phyloP scores from a whole-genome alignment of 2,329 filamentous ascomycete species.

The Tolypocladium guangdongense region DNA sequence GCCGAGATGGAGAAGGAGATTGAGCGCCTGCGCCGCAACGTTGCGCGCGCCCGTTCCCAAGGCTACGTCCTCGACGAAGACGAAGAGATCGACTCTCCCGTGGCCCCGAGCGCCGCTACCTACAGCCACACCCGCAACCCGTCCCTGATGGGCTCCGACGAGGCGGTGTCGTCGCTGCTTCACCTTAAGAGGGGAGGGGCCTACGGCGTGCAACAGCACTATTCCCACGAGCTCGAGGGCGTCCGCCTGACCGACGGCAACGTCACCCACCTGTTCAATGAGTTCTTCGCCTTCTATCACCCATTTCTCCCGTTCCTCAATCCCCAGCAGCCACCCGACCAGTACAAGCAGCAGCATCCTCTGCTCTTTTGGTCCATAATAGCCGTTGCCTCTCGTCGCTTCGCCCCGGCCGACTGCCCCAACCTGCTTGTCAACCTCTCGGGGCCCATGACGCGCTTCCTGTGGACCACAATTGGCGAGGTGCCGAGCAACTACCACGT shows the following conservation, averaged over 20 bases:
- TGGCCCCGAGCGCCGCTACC: constrained; percentile 37
- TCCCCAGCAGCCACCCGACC: constrained; percentile 53
- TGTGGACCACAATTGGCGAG: constrained; percentile 69
- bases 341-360: constrained; percentile 66
- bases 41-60: constrained; percentile 48
- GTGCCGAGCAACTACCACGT: constrained; percentile 71
- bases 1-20: constrained; percentile 82
- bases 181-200: constrained; percentile 55
- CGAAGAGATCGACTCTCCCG: constrained; percentile 48
- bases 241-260: constrained; percentile 53
- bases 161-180: constrained; percentile 55
- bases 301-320: constrained; percentile 69
- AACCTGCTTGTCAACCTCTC: constrained; percentile 57
- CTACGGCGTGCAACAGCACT: constrained; percentile 47
- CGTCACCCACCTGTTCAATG: constrained; percentile 55
- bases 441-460: constrained; percentile 54
- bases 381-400: constrained; percentile 63
- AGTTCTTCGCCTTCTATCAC: constrained; percentile 69
- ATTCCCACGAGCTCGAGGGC: constrained; percentile 51
- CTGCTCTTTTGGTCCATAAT: constrained; percentile 81
- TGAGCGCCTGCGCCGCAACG: constrained; percentile 51
- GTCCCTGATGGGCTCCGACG: constrained; percentile 56
- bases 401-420: constrained; percentile 42
- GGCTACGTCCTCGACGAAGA: constrained; percentile 46
- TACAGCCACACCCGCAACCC: constrained; percentile 51